Evolutionary conservation across 1,139 yeast genomes (phyloP), one percentile per base, ranked within the genome.

Genomic region (Pichia sp.): DNA sequence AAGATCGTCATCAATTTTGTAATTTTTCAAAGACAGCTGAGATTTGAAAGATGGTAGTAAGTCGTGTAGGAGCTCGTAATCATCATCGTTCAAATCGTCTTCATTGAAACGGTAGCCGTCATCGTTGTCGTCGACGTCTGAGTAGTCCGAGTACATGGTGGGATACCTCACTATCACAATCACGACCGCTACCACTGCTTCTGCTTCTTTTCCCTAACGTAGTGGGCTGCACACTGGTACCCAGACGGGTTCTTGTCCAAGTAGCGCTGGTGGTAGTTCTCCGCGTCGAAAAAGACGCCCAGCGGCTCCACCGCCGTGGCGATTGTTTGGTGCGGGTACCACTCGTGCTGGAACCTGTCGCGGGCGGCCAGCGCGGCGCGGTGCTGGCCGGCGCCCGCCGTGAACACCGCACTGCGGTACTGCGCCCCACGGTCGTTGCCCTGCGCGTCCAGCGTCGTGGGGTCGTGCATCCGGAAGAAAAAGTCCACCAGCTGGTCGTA

Each of bases 391-490:
- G 75, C 78, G 46, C 70, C 65, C 60, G 82, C 84, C 8, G 83
- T 74, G 71, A 83, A 85, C 18, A 90, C 75, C 3, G 82, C 95
- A 31, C 91, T 83, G 62, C 96, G 77, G 70, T 90, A 90, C 67
- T 90, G 96, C 1, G 90, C 78, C 11, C 97, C 96, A 14, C 65
- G 62, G 64, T 89, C 96, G 18, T 88, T 87, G 8, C 96, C 96
- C 68, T 90, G 96, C 1, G 80, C 58, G 60, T 77, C 73, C 33
- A 69, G 42, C 19, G 79, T 70, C 5, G 86, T 81, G 49, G 86
- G 95, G 68, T 93, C 98, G 67, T 93, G 99, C 70, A 89, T 89
- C 64, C 87, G 76, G 74, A 89, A 91, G 71, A 91, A 93, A 60
- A 91, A 87, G 60, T 85, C 95, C 53, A 87, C 70, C 52, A 93